Evolutionary conservation across 805 yeast species (phyloP).

Genomic region (Kodamaea neixiangensis): DNA sequence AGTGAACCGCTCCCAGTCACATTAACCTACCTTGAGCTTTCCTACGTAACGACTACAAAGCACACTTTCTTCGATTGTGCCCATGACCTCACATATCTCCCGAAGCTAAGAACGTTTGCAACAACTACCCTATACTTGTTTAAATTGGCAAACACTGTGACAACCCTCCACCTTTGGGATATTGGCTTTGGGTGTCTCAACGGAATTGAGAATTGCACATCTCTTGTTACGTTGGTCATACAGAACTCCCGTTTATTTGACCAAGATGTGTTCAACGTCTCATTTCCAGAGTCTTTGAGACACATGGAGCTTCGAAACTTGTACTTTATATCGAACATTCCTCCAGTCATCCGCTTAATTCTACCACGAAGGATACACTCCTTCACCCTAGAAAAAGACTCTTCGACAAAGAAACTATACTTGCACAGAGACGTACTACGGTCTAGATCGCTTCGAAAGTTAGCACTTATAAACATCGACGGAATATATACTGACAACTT

Average conservation of each 20-base stretch:
- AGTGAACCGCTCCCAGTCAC: background rate
- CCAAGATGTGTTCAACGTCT: background rate
- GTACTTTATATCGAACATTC: background rate
- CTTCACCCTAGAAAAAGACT: background rate
- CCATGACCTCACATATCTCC: background rate
- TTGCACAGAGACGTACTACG: background rate
- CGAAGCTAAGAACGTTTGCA: background rate
- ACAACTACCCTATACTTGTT: background rate
- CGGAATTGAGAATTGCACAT: background rate
- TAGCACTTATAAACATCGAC: background rate
- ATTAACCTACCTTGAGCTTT: background rate
- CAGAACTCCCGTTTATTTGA: conserved; percentile 1
- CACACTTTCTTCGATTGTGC: background rate
- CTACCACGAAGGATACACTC: background rate
- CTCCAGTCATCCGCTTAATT: background rate
- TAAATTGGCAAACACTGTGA: background rate
- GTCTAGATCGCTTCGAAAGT: background rate
- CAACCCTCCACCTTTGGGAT: background rate
- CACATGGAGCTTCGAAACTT: background rate
- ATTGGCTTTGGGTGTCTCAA: conserved; percentile 1
- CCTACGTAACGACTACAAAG: background rate
- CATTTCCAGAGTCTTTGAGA: background rate
- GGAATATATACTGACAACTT: background rate
- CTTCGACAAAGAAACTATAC: background rate
- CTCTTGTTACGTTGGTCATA: background rate